phyloP scores from a whole-genome alignment of 371 early-diverging fungal genomes.

The Rhizopus sp. region DNA sequence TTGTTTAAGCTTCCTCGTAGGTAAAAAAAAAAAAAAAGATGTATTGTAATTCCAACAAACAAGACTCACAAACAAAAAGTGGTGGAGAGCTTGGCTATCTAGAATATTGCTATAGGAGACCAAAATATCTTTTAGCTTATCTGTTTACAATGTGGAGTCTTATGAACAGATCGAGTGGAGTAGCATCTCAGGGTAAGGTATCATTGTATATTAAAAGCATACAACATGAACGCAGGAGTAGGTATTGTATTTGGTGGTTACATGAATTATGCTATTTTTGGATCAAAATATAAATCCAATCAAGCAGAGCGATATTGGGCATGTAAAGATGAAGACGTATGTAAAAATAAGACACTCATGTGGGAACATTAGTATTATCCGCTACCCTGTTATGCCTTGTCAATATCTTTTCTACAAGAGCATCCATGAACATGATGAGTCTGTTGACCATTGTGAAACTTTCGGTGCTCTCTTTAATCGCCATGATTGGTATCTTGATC shows the following conservation, averaged over 20 bases:
- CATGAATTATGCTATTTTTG: constrained; percentile 45
- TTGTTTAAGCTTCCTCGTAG: constrained; percentile 37
- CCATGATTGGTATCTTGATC: constrained; percentile 30
- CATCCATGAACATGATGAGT: constrained; percentile 32
- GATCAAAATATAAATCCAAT: constrained; percentile 30
- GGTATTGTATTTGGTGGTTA: constrained; percentile 48
- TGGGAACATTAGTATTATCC: constrained; percentile 24
- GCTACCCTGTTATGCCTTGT: constrained; percentile 27
- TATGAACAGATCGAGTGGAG: constrained; percentile 41
- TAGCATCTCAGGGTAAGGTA: constrained; percentile 36
- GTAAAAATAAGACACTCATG: neutral
- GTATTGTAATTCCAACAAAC: no score
- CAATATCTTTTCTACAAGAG: constrained; percentile 36
- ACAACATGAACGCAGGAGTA: constrained; percentile 4
- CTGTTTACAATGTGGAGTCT: constrained; percentile 44
- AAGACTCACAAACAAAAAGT: constrained; percentile 12
- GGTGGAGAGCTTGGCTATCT: constrained; percentile 50
- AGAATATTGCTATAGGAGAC: constrained; percentile 41
- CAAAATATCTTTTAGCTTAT: constrained; percentile 42
- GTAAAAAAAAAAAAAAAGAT: constrained; percentile 14
- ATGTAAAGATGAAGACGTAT: constrained; percentile 16
- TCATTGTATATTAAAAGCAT: neutral
- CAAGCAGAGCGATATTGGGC: constrained; percentile 42
- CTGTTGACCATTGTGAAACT: constrained; percentile 35
- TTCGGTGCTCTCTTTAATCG: constrained; percentile 26